Percentiles rank a stretch among this genome's conserved stretches.
phyloP scores from a whole-genome alignment of 495 filamentous ascomycete species.

The Podospora didyma region DNA sequence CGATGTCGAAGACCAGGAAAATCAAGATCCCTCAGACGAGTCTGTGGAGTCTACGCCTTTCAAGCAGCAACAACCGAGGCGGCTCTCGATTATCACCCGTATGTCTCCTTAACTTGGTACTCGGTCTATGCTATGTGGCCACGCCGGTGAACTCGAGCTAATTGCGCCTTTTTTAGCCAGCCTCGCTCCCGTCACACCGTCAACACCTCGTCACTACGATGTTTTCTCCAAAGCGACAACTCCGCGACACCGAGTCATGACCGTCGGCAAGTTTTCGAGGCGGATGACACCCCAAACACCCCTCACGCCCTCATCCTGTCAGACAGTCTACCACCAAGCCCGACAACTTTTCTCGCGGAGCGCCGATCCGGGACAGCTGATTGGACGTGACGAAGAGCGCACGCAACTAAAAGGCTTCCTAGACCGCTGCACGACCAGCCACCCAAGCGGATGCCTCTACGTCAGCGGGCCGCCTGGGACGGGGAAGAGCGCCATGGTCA shows the following conservation, averaged over 20 bases:
- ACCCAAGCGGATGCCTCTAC: constrained; percentile 81
- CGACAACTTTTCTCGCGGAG: constrained; percentile 83
- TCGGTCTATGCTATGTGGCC: too few relatives aligned
- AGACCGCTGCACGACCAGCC: constrained; percentile 52
- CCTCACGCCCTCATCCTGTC: constrained; percentile 56
- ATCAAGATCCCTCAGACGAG: constrained; percentile 17
- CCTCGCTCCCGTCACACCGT: constrained; percentile 56
- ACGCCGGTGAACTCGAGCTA: too few relatives aligned
- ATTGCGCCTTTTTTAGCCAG: neutral
- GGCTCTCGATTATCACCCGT: constrained; percentile 1
- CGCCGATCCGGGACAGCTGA: constrained; percentile 65
- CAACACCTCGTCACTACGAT: constrained; percentile 56
- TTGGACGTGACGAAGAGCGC: constrained; percentile 81
- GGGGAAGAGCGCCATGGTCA: constrained; percentile 90
- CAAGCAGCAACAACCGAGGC: constrained; percentile 13
- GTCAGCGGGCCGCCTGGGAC: constrained; percentile 95
- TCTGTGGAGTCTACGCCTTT: constrained; percentile 25
- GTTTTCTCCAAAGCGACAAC: constrained; percentile 43
- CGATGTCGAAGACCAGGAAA: constrained; percentile 32
- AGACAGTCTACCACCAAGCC: constrained; percentile 79
- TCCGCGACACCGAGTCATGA: constrained; percentile 47
- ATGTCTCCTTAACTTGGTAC: too few relatives aligned
- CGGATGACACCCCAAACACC: constrained; percentile 57
- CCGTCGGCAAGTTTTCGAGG: constrained; percentile 45
- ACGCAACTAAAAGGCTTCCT: constrained; percentile 68